Evolutionary conservation across 768 basidiomycete species (phyloP), one percentile per base, ranked within the genome.

Genomic region (Gelatoporia subvermispora): DNA sequence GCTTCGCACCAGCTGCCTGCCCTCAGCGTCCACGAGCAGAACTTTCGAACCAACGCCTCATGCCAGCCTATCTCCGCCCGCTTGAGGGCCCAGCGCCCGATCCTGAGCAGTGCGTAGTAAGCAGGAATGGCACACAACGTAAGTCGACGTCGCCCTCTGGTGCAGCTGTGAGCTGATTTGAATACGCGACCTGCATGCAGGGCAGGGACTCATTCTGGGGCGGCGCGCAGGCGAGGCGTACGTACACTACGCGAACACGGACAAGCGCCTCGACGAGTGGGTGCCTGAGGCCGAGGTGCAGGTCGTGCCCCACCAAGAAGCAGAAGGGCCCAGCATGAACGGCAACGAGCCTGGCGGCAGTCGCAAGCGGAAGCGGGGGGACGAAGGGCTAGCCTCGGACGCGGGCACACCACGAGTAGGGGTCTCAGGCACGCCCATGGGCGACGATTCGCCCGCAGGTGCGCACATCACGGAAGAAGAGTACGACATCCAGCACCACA

Each of bases 201-300:
- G 64, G 45, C 62, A 66, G 43, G 85, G 75, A 11, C 69, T 77
- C 18, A 67, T 88, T 47, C 65, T 86, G 22, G 73, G 79, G 35
- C 72, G 68, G 49, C 76, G 75, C 31, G 61, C 61, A 17, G 75
- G 68, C 10, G 73, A 79, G 48, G 75, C 77, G 48, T 85, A 83
- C 58, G 84, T 89, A n/a, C 85, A 87, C 68, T 88, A 85, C 61
- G 62, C 80, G 43, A 75, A 77, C 59, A 70, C 74, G 18, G 87
- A 90, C 69, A 84, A 85, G 62, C 73, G 84, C 11, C 68, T 87
- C 55, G 87, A 89, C 62, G 84, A 85, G 60, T 89, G 87, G 88
- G 67, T 86, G 18, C 67, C 76, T 3, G 76, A 74, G 53, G 62
- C 65, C 18, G 52, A 65, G 39, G 67, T 80, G 52, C 69, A 62